Evolutionary conservation across 768 basidiomycete species (phyloP).

Genomic region (Russula emetica): DNA sequence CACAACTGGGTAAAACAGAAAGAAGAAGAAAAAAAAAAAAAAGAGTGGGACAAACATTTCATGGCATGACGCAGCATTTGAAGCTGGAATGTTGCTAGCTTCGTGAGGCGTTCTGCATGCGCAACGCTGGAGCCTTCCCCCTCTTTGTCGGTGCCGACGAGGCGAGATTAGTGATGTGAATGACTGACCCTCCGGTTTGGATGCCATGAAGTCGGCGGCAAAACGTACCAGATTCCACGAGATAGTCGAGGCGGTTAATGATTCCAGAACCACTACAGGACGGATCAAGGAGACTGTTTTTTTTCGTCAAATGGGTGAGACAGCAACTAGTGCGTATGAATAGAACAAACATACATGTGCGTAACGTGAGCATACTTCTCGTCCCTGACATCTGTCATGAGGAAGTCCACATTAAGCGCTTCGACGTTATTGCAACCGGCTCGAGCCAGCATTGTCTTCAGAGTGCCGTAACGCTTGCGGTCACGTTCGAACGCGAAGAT

Average conservation of each 20-base stretch:
- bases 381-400: slow-evolving; percentile 67
- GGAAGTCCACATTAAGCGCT: slow-evolving; percentile 77
- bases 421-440: slow-evolving; percentile 80
- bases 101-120: slow-evolving; percentile 68
- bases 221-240: slow-evolving; percentile 63
- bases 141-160: slow-evolving; percentile 34
- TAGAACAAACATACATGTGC: slow-evolving; percentile 65
- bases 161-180: slow-evolving; percentile 13
- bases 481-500: slow-evolving; percentile 89
- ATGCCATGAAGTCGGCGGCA: neutral
- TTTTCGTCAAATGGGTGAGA: slow-evolving; percentile 4
- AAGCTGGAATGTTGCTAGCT: slow-evolving; percentile 84
- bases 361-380: slow-evolving; percentile 61
- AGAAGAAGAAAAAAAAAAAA: no score
- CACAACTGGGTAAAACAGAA: neutral
- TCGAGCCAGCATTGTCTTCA: slow-evolving; percentile 79
- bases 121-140: slow-evolving; percentile 49
- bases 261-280: slow-evolving; percentile 96
- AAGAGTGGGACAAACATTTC: slow-evolving; percentile 58
- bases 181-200: neutral
- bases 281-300: slow-evolving; percentile 80
- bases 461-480: slow-evolving; percentile 71
- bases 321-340: neutral
- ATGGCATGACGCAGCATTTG: slow-evolving; percentile 93
- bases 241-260: slow-evolving; percentile 82